phyloP scores from a whole-genome alignment of 306 rosid genomes.

The Notholithocarpus densiflorus region DNA sequence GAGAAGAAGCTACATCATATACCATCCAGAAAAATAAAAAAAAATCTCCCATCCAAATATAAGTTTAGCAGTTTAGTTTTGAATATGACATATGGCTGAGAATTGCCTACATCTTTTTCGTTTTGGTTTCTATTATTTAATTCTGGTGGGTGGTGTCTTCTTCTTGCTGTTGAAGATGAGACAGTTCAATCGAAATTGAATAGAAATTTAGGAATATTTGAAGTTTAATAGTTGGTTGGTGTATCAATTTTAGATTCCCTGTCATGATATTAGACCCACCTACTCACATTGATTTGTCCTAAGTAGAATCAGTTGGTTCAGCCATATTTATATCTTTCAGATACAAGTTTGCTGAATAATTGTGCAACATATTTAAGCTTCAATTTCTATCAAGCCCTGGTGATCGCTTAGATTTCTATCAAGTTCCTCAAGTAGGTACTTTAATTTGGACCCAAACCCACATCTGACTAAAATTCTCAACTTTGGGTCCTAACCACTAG shows the following conservation, averaged over 20 bases:
- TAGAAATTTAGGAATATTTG: conserved; percentile 11
- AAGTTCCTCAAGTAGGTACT: too few relatives aligned
- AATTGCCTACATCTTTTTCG: background rate
- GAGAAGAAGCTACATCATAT: too few relatives aligned
- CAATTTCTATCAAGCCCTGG: background rate
- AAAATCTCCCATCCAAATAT: background rate
- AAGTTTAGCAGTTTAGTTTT: background rate
- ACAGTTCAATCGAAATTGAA: conserved; percentile 29
- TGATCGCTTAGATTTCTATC: too few relatives aligned
- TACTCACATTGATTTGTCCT: conserved; percentile 7
- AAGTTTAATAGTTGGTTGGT: conserved; percentile 36
- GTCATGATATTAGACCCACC: conserved; percentile 50
- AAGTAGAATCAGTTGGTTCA: conserved; percentile 5
- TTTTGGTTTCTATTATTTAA: background rate
- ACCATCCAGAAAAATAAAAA: too few relatives aligned
- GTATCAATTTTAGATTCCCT: conserved; percentile 54
- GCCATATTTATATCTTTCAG: conserved; percentile 25
- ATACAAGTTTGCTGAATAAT: background rate
- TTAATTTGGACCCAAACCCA: too few relatives aligned
- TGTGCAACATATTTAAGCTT: background rate
- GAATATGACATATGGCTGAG: too few relatives aligned
- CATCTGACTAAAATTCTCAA: too few relatives aligned
- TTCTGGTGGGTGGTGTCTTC: background rate
- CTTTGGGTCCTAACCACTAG: background rate
- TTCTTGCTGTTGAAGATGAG: conserved; percentile 42